Conservation (phyloP, 345 rosid species). For the Syzygium aromaticum region DNA sequence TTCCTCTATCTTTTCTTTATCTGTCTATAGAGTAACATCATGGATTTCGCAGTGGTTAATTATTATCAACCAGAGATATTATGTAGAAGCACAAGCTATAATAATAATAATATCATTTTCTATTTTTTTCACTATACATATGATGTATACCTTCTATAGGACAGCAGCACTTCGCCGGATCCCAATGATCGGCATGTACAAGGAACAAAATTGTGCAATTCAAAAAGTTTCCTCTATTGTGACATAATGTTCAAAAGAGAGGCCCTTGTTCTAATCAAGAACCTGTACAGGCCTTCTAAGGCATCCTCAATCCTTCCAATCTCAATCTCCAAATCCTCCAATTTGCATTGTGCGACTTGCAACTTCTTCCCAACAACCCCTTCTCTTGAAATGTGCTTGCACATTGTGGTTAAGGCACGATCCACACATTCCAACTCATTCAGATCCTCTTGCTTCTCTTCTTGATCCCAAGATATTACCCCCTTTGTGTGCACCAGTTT, state of each 20-base stretch:
- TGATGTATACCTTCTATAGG: background rate
- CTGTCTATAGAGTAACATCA: background rate
- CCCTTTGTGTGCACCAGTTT: constrained; percentile 27
- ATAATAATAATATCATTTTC: background rate
- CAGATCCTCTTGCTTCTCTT: constrained; percentile 38
- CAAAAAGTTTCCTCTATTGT: background rate
- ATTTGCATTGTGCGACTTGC: constrained; percentile 17
- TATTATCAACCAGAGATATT: background rate
- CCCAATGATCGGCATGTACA: background rate
- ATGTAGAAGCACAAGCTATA: background rate
- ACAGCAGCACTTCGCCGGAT: too few species aligned
- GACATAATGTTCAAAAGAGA: constrained; percentile 56
- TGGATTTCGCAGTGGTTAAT: background rate
- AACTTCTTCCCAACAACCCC: constrained; percentile 9
- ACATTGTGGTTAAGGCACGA: constrained; percentile 18
- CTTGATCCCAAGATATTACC: constrained; percentile 32
- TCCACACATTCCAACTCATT: constrained; percentile 17
- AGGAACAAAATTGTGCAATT: background rate
- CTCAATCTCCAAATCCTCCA: constrained; percentile 34
- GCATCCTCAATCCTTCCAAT: constrained; percentile 41
- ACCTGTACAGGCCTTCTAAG: constrained; percentile 42
- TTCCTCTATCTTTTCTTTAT: background rate
- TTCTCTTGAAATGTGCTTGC: background rate
- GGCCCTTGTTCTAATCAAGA: constrained; percentile 48
- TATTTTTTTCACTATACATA: background rate